Evolutionary conservation across 2,329 filamentous ascomycete species (phyloP), one percentile per base, ranked within the genome.

Genomic region (Trichophyton rubrum): DNA sequence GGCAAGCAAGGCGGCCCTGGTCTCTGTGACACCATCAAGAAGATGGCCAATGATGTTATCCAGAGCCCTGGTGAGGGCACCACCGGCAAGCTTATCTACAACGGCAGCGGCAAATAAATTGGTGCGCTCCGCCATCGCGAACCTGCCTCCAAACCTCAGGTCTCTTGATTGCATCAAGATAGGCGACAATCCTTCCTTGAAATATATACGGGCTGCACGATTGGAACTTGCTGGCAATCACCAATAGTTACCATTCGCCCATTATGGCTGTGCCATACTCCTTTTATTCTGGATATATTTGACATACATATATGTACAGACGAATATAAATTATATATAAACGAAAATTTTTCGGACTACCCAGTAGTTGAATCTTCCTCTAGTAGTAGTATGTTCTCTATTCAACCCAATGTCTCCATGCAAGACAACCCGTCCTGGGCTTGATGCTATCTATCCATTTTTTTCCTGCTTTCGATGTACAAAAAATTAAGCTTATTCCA

Each of bases 1-100:
- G 79, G 83, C 72, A 67, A 71, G 58, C 70, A 84, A 62, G 75
- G 71, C 6, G 71, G 72, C 56, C 71, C 69, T 41, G 73, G 67
- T 11, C 77, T 83, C 59, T 72, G 72, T 33, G 65, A 74, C 60
- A 74, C 78, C 63, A 79, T 86, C 68, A 79, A 79, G 73, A 69
- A 73, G 62, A 77, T 86, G 33, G 83, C 81, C 49, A 64, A 20
- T 20, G 63, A 58, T 43, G 67, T 64, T 55, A 63, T 70, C 58
- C 62, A 56, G 4, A 61, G 64, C 60, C 61, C 63, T 2, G 59
- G 61, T 27, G 24, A 62, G 11, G 68, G 64, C 43, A 71, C 68
- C 64, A 66, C 68, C n/a, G 65, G 64, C 55, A 58, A 64, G 57
- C 68, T 71, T 58, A 66, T 68, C 3, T 70, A 65, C 57, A 71